These are phyloP conservation scores for Rehmannia glutinosa DNA, from an alignment of 257 asterid genomes.

Conservation along the genomic window DNA sequence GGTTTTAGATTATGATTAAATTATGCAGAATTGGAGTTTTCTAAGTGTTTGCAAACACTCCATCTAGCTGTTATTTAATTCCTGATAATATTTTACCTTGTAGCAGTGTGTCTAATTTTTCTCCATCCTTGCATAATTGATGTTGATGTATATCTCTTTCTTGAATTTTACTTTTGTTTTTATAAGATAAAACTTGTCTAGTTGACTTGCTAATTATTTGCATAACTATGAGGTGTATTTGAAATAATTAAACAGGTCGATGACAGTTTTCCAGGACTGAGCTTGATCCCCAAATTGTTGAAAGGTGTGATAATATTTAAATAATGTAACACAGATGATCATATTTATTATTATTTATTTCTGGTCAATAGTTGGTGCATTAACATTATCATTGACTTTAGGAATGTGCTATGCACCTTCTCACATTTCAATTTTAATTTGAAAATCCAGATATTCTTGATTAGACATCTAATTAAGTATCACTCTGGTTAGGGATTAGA, in stretches of 20 bases:
- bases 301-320: neutral
- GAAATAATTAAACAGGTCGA: neutral
- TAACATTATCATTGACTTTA: slow-evolving; percentile 15
- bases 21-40: too few species aligned
- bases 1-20: too few species aligned
- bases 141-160: slow-evolving; percentile 11
- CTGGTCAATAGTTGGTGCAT: slow-evolving; percentile 8
- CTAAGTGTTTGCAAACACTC: too few species aligned
- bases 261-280: neutral
- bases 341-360: slow-evolving; percentile 1
- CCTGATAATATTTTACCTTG: too few species aligned
- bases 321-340: neutral
- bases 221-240: neutral
- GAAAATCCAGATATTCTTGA: neutral
- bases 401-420: slow-evolving; percentile 27
- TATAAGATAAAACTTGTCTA: neutral
- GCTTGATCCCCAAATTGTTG: neutral
- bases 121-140: neutral
- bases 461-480: too few species aligned
- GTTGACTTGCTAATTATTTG: neutral
- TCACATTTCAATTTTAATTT: neutral
- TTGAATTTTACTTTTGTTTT: slow-evolving; percentile 1
- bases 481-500: too few species aligned
- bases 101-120: neutral
- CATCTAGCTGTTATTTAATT: too few species aligned